Evolutionary conservation across 345 rosid genomes (phyloP), one percentile per base, ranked within the genome.

Genomic region (Citrus medica): DNA sequence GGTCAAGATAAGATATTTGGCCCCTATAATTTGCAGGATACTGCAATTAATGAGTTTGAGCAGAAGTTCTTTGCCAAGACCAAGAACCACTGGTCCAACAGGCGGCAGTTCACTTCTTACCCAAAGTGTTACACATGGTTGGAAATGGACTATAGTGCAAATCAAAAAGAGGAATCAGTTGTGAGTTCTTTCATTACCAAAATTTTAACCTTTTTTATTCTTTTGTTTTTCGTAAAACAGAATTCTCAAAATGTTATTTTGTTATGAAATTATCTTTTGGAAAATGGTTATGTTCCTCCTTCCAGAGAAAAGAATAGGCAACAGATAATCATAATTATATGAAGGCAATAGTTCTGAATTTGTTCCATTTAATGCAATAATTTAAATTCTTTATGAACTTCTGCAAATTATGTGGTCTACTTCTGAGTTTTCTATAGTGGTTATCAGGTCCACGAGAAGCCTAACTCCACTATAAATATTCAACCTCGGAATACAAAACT

Each of bases 1-100:
- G 98, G 98, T 79, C 98, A 90, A 84, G 89, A 85, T 79, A 95
- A 93, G 76, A 19, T 90, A 79, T 85, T 79, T 71, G 97, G 97
- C 38, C 97, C 98, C 75, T 89, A 67, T 78, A 84, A 88, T 82
- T 83, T 89, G 27, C 84, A 28, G 40, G 87, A 87, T 72, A 63
- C 60, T 73, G 98, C 97, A 73, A 79, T 88, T 80, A 38, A 72
- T 7, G 88, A 88, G 81, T 95, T 95, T 77, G 82, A 81, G 73
- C 67, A 75, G 63, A 93, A 93, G 86, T 95, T 95, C 84, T 79
- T 46, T 83, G 87, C 87, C 63, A 90, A 93, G 88, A 95, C 98
- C 59, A 82, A 65, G 72, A 95, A 95, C 82, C 13, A 10, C 30
- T 93, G 97, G 98, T 78, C 80, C 32, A n/a, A 86, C 28, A 87